Base-by-base conservation (phyloP, 1,139 yeast genomes). In the Pneumocystis canis region DNA sequence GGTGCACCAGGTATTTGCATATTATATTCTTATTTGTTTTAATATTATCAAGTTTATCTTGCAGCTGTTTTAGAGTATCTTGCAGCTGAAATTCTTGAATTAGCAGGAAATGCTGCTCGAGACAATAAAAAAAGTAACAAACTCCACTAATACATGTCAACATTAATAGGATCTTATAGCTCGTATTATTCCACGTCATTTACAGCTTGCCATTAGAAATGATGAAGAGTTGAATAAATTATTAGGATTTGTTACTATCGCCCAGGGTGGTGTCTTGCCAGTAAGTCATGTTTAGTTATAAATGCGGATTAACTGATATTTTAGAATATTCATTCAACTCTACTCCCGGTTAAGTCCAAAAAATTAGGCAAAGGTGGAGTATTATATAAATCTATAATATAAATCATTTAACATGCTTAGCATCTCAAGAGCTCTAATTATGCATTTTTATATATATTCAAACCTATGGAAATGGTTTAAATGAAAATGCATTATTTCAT, bases 21-120 rank as follows among this genome's bases (percentile, higher is more conserved):
- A n/a, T 30, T 18, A 6, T n/a, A 18, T 33, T 7, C 25, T 11
- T 20, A 25, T 47, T 20, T 20, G 11, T 20, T 25, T 20, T 47
- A 25, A 47, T n/a, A 25, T 65, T 64, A 63, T 53, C 94, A 94
- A 78, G 94, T 90, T 69, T 90, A 89, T 80, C 82, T 90, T 72
- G 92, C 97, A 70, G 95, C 97, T 61, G 97, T 90, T 65, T 84
- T 90, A 72, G 97, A 90, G 79, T 90, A 90, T 77, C 82, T 90
- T 75, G 90, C 97, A 70, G 97, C 97, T 69, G 97, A 90, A 84
- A 89, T 90, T 69, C 83, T 90, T 72, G 97, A 90, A 80, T 84
- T 90, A 80, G 97, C 97, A 67, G 97, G 97, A 82, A 92, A 90
- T 78, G 97, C 97, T 67, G 97, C 97, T 65, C 89, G 96, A 80